Evolutionary conservation across 371 early-diverging fungal genomes (phyloP), one percentile per base, ranked within the genome.

Genomic region (Enterospora canceri): DNA sequence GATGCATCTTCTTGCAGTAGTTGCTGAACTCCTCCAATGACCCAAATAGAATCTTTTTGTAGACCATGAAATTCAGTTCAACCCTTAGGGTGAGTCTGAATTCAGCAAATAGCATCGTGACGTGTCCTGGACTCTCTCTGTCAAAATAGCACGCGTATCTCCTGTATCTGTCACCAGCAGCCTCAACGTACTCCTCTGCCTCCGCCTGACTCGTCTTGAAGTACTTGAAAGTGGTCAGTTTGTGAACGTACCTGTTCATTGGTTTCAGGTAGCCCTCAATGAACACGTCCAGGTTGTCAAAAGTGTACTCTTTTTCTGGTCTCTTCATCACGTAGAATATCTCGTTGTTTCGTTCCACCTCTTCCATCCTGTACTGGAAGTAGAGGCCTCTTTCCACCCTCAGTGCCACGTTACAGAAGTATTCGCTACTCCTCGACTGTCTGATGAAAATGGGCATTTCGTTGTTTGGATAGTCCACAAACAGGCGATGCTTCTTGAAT

Each of bases 121-220:
- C 18, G 1, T 40, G 46, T 31, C 75, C 75, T 2, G 75, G 75
- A 60, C 60, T 57, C 23, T 71, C 53, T 53, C 34, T 31, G 34
- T 47, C 58, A 58, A 75, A 51, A 34, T 48, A 58, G 55, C 70
- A 62, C 1, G 62, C 51, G 59, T 75, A 75, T 32, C 34, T 57
- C 18, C 70, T 58, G 29, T 54, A 62, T n/a, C n/a, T n/a, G 19
- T 59, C 31, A 33, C 55, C 53, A 0, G 40, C n/a, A 2, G 51
- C 49, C 3, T 54, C 47, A 5, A 68, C 29, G 54, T 68, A 49
- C 4, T 58, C 40, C 28, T 53, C 4, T 16, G 69, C 65, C 26
- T 60, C 48, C 2, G 48, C 40, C 35, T 54, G 33, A 28, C 51
- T 12, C n/a, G 61, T 29, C 29, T 49, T 71, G 51, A 54, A 72